Evolutionary conservation across 2,329 filamentous ascomycete genomes (phyloP), one percentile per base, ranked within the genome.

Genomic region (Paecilomyces formosus): DNA sequence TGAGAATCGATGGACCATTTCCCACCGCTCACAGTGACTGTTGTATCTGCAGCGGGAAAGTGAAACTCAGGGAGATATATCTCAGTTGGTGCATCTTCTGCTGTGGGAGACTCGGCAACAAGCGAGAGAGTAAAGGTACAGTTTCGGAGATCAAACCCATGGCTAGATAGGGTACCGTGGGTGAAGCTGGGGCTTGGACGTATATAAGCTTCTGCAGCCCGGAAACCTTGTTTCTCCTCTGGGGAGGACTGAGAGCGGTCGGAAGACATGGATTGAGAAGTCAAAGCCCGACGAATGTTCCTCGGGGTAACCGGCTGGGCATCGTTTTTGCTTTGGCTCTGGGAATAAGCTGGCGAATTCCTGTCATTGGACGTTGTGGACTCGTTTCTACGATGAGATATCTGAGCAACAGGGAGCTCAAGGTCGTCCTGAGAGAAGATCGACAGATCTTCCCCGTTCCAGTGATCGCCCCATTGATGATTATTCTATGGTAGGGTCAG

Each of bases 361-460:
- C 72, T 71, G 62, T 78, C 65, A 55, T 73, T 55, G 49, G 71
- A 71, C 22, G 65, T 60, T 54, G 61, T 65, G 24, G 70, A 81
- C 62, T 64, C 75, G 74, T 59, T 76, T 67, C 75, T 58, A 64
- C 72, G 49, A 57, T 66, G 53, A 61, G 63, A 53, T 57, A 61
- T 60, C 49, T 70, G 68, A 21, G 69, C 65, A 54, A 67, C 70
- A 49, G 75, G 73, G 1, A 86, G 73, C 54, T 82, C 76, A 31
- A 85, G 87, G 72, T 99, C 95, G 70, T 99, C 92, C 4, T 85
- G 66, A 0, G 91, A 97, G 70, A 86, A 88, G 57, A 99, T 94
- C 4, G 92, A 97, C 33, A 99, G 76, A 71, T 99, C 94, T 73
- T 99, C 94, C 53, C 94, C 94, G 65, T 99, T 99, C 94, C 94